These are phyloP conservation scores for Strobilomyces dryophilus DNA, from an alignment of 768 basidiomycete species.

Conservation along the genomic window DNA sequence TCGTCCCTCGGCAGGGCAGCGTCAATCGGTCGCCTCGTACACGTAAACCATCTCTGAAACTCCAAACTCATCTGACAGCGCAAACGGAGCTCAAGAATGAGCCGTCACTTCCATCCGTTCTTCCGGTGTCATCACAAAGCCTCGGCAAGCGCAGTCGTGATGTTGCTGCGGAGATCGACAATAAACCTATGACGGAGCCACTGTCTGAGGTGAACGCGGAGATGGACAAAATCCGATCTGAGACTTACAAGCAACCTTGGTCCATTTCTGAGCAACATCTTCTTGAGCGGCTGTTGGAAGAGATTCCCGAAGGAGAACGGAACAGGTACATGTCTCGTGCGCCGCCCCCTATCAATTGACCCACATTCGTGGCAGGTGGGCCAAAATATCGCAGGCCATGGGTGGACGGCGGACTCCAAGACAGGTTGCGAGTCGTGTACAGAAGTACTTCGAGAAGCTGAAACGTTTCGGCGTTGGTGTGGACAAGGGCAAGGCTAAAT, in stretches of 20 bases:
- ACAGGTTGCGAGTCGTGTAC: constrained; percentile 86
- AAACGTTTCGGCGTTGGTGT: constrained; percentile 64
- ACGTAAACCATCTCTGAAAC: constrained; percentile 31
- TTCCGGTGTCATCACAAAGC: constrained; percentile 13
- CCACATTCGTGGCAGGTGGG: constrained; percentile 48
- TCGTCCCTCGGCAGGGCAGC: constrained; percentile 6
- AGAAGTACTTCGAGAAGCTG: constrained; percentile 85
- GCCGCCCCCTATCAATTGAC: constrained; percentile 5
- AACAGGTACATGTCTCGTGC: constrained; percentile 48
- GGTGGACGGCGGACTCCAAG: constrained; percentile 68
- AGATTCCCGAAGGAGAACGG: constrained; percentile 74
- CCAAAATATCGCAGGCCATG: constrained; percentile 82
- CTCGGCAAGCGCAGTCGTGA: constrained; percentile 29
- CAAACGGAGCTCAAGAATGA: constrained; percentile 9
- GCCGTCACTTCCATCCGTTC: constrained; percentile 2
- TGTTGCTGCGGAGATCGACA: constrained; percentile 14
- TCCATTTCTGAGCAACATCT: constrained; percentile 71
- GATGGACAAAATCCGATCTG: constrained; percentile 29
- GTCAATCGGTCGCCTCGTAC: constrained; percentile 17
- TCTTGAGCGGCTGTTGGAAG: constrained; percentile 66
- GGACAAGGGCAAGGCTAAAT: constrained; percentile 25
- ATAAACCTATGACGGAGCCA: constrained; percentile 16
- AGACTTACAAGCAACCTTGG: constrained; percentile 86
- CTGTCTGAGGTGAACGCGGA: constrained; percentile 17
- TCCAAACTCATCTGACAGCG: constrained; percentile 20